phyloP scores from a whole-genome alignment of 2,329 filamentous ascomycete species.

The Claviceps pazoutovae region DNA sequence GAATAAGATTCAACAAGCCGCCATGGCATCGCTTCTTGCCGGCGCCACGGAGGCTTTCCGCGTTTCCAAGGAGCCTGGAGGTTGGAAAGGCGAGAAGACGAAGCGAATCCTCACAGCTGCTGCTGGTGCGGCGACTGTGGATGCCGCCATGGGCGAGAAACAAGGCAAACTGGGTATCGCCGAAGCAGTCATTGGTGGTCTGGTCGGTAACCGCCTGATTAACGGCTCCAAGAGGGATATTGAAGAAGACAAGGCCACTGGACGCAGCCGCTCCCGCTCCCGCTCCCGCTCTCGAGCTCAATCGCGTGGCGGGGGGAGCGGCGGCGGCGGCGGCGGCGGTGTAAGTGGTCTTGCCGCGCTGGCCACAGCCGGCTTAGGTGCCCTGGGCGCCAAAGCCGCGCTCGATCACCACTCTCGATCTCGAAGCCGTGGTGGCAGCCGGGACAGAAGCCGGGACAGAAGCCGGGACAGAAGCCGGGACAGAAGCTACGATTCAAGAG shows the following conservation, averaged over 20 bases:
- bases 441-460: conserved; percentile 29
- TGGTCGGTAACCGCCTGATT: conserved; percentile 72
- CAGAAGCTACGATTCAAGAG: conserved; percentile 29
- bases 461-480: conserved; percentile 30
- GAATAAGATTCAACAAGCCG: conserved; percentile 66
- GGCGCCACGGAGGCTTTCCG: conserved; percentile 88
- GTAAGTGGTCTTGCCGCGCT: conserved; percentile 44
- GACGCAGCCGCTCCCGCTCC: conserved; percentile 58
- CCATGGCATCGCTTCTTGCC: conserved; percentile 79
- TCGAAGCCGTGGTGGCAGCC: conserved; percentile 35
- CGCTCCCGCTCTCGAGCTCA: conserved; percentile 54
- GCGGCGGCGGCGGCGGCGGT: conserved; percentile 27
- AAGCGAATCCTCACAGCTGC: conserved; percentile 85
- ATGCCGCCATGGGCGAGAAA: conserved; percentile 58
- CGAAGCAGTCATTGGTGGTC: conserved; percentile 77
- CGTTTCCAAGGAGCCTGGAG: conserved; percentile 73
- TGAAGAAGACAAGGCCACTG: conserved; percentile 43
- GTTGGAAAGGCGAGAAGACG: conserved; percentile 83
- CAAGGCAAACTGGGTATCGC: conserved; percentile 74
- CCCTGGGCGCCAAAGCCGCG: conserved; percentile 47
- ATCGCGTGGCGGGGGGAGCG: conserved; percentile 32
- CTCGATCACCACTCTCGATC: conserved; percentile 32
- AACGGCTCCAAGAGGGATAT: conserved; percentile 62
- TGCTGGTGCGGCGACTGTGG: conserved; percentile 70
- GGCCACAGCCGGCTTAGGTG: conserved; percentile 47